Conservation (phyloP, 805 yeast genomes). For the Limtongia smithiae region DNA sequence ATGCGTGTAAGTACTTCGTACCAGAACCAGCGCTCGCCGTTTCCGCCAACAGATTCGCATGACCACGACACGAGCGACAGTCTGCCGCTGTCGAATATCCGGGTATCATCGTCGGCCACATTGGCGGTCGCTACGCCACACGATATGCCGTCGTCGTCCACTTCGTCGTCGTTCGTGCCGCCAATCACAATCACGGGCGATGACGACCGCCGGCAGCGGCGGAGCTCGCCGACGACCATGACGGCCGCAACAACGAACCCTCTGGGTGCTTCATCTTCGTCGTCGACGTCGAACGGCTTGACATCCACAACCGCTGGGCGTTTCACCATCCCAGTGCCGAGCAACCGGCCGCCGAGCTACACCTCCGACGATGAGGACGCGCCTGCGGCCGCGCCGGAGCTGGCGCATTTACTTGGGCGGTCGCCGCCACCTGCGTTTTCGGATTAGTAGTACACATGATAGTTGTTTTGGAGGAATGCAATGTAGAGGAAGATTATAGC, state of each 20-base stretch:
- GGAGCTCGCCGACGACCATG: no score
- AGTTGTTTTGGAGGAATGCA: no score
- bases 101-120: neutral
- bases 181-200: neutral
- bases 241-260: no score
- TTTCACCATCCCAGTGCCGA: constrained; percentile 15
- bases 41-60: constrained; percentile 14
- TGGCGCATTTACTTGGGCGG: constrained; percentile 24
- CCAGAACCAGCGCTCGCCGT: constrained; percentile 14
- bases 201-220: no score
- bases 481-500: neutral
- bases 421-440: constrained; percentile 28
- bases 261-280: neutral
- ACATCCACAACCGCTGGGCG: neutral
- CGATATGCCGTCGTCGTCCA: constrained; percentile 1
- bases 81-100: constrained; percentile 4
- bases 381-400: constrained; percentile 15
- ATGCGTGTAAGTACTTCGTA: neutral
- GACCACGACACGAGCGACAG: constrained; percentile 13
- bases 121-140: no score
- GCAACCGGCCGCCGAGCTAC: constrained; percentile 26
- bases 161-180: neutral
- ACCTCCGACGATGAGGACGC: constrained; percentile 19
- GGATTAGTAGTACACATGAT: no score
- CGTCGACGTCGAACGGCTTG: neutral